Conservation (phyloP, 176 grass and related monocot genomes). For the Elymus sibiricus region DNA sequence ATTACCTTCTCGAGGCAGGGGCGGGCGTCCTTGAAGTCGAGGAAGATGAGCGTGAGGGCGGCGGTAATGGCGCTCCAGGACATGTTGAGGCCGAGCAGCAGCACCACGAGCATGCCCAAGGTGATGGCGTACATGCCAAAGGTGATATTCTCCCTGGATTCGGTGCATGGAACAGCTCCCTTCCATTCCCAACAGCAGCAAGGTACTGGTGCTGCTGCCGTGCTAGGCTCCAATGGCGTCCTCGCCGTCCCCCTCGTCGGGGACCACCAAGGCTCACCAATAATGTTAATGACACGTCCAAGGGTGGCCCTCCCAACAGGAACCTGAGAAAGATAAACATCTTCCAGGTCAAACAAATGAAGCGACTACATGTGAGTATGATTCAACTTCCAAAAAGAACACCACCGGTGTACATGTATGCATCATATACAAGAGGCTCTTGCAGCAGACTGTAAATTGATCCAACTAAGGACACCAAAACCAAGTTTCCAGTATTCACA, state of each 20-base stretch:
- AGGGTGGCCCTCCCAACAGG: slow-evolving; percentile 90
- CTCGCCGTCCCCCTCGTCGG: slow-evolving; percentile 49
- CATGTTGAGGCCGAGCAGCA: slow-evolving; percentile 82
- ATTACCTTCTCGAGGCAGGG: slow-evolving; percentile 85
- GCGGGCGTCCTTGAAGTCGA: slow-evolving; percentile 91
- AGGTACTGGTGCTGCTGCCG: neutral
- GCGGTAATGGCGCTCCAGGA: slow-evolving; percentile 93
- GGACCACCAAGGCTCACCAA: slow-evolving; percentile 50
- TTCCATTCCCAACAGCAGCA: slow-evolving; percentile 13
- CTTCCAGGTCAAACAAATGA: too few relatives aligned
- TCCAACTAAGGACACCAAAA: too few relatives aligned
- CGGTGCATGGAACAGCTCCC: neutral
- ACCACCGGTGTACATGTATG: too few relatives aligned
- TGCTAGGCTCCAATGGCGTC: slow-evolving; percentile 51
- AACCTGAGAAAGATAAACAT: too few relatives aligned
- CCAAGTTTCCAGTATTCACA: too few relatives aligned
- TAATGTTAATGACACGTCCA: slow-evolving; percentile 87
- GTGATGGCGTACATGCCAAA: too few relatives aligned
- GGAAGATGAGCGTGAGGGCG: slow-evolving; percentile 79
- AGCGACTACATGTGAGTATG: too few relatives aligned
- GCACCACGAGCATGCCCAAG: slow-evolving; percentile 55
- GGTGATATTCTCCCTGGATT: neutral
- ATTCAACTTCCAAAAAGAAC: too few relatives aligned
- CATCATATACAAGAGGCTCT: too few relatives aligned
- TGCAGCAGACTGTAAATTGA: too few relatives aligned